Base-by-base conservation (phyloP, 2,329 filamentous ascomycete species). In the Colletotrichum sp. region DNA sequence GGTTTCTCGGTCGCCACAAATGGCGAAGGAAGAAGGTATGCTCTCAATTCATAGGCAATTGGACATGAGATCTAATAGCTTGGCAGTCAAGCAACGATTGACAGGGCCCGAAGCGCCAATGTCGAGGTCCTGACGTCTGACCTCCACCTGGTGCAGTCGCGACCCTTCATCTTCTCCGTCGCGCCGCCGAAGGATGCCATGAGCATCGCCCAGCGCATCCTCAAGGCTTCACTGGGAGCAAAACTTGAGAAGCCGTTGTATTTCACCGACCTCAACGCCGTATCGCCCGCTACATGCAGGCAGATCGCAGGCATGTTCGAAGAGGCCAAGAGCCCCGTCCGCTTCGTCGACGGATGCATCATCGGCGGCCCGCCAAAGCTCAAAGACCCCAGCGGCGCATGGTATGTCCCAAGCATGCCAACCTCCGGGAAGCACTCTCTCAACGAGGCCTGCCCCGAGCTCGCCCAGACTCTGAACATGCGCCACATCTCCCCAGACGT, bases 201-300 rank as follows among this genome's bases (percentile, higher is more conserved):
- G 52, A 84, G 86, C 7, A 94, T 90, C 2, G 93, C 93, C 2
- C 85, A 88, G 79, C 88, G 92, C 59, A 86, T 94, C 74, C 84
- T 87, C 39, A 86, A 88, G 75, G 90, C 91, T n/a, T 78, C 88
- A 28, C 82, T 84, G 5, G 81, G 83, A 18, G 78, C 80, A 21
- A 78, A 80, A 7, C 68, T 82, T 73, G 75, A 83, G 68, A 78
- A 80, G 13, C 85, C 88, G 10, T 84, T 93, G 39, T 92, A 91
- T 82, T 93, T 88, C 81, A 85, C 92, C 16, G 93, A 94, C 78
- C 85, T 94, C 71, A 94, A 94, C 82, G 92, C 93, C 67, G 89
- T 92, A 10, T 90, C 93, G 2, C 92, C 93, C 0, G 86, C 87
- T 21, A 90, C 88, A 8, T 85, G 84, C 43, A 85, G 85, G 77